These are phyloP conservation scores for Epicoccum sorghinum DNA, from an alignment of 2,329 filamentous ascomycete species.

Conservation along the genomic window DNA sequence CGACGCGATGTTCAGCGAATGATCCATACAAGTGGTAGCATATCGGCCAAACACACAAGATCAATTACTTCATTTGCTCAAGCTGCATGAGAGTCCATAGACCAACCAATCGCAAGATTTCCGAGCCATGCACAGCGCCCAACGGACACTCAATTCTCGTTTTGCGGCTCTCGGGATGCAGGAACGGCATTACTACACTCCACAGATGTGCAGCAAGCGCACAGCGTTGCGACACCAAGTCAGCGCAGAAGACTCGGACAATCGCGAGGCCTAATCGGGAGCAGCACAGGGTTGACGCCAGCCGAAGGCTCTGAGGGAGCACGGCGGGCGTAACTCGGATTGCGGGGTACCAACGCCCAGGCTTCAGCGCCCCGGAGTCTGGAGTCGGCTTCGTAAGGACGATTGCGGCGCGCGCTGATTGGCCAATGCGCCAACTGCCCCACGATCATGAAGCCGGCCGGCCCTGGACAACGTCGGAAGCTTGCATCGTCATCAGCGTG, in stretches of 20 bases:
- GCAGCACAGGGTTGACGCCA: conserved; percentile 6
- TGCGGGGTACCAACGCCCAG: conserved; percentile 28
- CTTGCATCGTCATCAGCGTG: conserved; percentile 1
- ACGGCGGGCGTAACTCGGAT: conserved; percentile 20
- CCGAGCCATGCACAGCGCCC: conserved; percentile 1
- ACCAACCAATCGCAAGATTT: conserved; percentile 1
- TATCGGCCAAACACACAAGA: neutral
- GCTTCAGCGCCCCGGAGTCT: conserved; percentile 21
- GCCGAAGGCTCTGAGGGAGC: neutral
- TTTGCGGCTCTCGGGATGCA: conserved; percentile 9
- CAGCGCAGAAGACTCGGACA: conserved; percentile 16
- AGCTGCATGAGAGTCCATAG: neutral
- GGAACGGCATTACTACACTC: conserved; percentile 1
- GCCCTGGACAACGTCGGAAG: conserved; percentile 19
- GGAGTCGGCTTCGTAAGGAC: conserved; percentile 25
- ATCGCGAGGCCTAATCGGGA: conserved; percentile 7
- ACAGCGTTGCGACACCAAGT: neutral
- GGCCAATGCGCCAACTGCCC: conserved; percentile 5
- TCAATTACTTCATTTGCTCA: neutral
- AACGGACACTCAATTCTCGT: neutral
- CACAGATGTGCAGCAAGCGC: conserved; percentile 1
- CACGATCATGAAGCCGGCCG: conserved; percentile 4
- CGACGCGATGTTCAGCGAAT: neutral
- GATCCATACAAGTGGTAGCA: neutral
- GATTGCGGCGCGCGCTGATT: conserved; percentile 21